Evolutionary conservation across 108 stramenopile genomes (phyloP).

Genomic region (Stephanodiscus triporus): DNA sequence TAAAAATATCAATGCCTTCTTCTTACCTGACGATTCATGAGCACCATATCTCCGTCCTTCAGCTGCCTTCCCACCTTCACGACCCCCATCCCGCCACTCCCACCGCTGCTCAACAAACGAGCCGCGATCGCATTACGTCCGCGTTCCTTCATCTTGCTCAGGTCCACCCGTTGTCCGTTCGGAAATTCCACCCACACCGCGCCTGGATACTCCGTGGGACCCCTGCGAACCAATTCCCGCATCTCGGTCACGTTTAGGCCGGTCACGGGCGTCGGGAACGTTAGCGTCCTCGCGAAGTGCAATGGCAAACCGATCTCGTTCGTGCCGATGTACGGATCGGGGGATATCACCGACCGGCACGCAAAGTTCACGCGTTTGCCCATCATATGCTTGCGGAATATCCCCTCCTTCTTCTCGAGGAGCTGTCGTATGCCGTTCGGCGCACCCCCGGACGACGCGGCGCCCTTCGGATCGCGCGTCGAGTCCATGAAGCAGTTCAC

Average conservation of each 20-base stretch:
- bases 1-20: too few species aligned
- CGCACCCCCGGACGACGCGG: constrained; percentile 27
- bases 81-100: constrained; percentile 47
- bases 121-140: constrained; percentile 88
- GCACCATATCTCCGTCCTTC: constrained; percentile 93
- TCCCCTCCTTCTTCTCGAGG: constrained; percentile 98
- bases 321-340: constrained; percentile 97
- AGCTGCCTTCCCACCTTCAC: constrained; percentile 97
- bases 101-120: constrained; percentile 64
- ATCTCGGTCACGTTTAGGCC: constrained; percentile 91
- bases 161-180: constrained; percentile 84
- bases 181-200: constrained; percentile 95
- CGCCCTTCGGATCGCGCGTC: constrained; percentile 86
- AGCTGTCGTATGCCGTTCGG: constrained; percentile 92
- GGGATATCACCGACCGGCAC: constrained; percentile 97
- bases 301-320: constrained; percentile 99
- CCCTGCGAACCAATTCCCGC: constrained; percentile 86
- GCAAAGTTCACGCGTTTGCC: constrained; percentile 99
- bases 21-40: constrained; percentile 97
- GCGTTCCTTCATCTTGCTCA: constrained; percentile 86
- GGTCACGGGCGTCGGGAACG: constrained; percentile 96
- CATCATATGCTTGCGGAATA: constrained; percentile 99
- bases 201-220: constrained; percentile 91
- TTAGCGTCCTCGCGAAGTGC: constrained; percentile 92
- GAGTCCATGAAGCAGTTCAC: constrained; percentile 96